These are phyloP conservation scores for Russula sp. DNA, from an alignment of 768 basidiomycete species.

Conservation along the genomic window DNA sequence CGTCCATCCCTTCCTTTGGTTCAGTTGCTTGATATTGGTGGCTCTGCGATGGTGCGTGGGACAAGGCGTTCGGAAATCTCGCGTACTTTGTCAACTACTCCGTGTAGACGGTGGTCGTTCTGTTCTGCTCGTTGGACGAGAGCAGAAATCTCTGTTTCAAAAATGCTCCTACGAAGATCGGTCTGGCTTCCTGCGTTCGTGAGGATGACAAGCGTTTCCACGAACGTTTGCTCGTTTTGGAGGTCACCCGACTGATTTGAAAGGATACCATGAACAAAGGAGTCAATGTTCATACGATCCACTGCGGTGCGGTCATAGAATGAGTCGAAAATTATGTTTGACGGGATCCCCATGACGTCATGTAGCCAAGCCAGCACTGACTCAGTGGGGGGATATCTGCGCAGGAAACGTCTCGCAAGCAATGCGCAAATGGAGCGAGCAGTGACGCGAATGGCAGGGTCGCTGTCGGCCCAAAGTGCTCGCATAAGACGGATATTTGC, in stretches of 20 bases:
- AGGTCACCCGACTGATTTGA: background rate
- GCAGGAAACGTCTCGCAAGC: slow-evolving; percentile 8
- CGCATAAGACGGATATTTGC: slow-evolving; percentile 3
- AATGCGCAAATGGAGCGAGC: slow-evolving; percentile 12
- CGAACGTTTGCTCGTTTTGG: background rate
- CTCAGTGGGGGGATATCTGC: background rate
- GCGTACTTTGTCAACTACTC: background rate
- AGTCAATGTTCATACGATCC: slow-evolving; percentile 5
- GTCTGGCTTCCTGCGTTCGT: background rate
- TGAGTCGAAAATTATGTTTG: slow-evolving; percentile 1
- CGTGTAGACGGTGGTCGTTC: background rate
- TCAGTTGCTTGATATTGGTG: background rate
- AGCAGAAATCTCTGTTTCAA: background rate
- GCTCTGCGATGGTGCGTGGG: background rate
- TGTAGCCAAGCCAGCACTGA: slow-evolving; percentile 10
- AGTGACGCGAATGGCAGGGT: background rate
- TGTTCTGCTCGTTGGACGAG: background rate
- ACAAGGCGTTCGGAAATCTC: background rate
- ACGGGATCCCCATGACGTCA: background rate
- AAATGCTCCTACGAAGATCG: background rate
- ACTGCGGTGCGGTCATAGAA: background rate
- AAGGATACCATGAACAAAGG: slow-evolving; percentile 2
- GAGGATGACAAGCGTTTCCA: slow-evolving; percentile 8
- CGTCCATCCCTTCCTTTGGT: no score
- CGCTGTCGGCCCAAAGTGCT: slow-evolving; percentile 1